Percentiles rank a stretch among this genome's conserved stretches.
phyloP scores from a whole-genome alignment of 2,329 filamentous ascomycete species.

The Calycina marina region DNA sequence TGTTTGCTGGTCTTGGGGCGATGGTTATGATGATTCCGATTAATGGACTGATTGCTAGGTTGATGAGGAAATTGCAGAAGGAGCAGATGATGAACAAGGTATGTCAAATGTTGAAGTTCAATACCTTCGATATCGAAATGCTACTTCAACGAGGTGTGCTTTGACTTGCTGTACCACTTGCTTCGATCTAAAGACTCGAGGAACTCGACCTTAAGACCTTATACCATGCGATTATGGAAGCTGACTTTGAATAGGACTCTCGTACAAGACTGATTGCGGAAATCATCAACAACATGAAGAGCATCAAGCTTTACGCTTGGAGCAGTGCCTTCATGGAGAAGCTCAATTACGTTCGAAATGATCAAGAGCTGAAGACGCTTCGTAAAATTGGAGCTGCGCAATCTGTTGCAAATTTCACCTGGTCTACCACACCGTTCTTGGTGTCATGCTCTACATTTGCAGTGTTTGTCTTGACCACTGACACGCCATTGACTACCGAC shows the following conservation, averaged over 20 bases:
- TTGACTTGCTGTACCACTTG: background rate
- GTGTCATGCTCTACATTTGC: slow-evolving; percentile 95
- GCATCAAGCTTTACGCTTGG: slow-evolving; percentile 98
- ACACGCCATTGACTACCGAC: slow-evolving; percentile 74
- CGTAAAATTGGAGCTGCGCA: slow-evolving; percentile 92
- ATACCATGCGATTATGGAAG: no score
- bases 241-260: slow-evolving; percentile 39
- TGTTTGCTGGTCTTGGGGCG: slow-evolving; percentile 85
- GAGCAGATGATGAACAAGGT: slow-evolving; percentile 95
- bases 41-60: slow-evolving; percentile 78
- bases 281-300: slow-evolving; percentile 99
- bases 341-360: slow-evolving; percentile 89
- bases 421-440: slow-evolving; percentile 93
- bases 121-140: no score
- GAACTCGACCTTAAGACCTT: no score
- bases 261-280: slow-evolving; percentile 89
- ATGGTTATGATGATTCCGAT: slow-evolving; percentile 98
- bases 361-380: slow-evolving; percentile 86
- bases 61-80: slow-evolving; percentile 93
- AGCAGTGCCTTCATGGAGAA: slow-evolving; percentile 95
- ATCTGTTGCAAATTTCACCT: slow-evolving; percentile 91
- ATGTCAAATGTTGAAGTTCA: no score
- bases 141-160: no score
- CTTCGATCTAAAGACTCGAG: no score
- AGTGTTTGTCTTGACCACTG: slow-evolving; percentile 76